phyloP scores from a whole-genome alignment of 2,329 filamentous ascomycete species.

The Lasiodiplodia theobromae region DNA sequence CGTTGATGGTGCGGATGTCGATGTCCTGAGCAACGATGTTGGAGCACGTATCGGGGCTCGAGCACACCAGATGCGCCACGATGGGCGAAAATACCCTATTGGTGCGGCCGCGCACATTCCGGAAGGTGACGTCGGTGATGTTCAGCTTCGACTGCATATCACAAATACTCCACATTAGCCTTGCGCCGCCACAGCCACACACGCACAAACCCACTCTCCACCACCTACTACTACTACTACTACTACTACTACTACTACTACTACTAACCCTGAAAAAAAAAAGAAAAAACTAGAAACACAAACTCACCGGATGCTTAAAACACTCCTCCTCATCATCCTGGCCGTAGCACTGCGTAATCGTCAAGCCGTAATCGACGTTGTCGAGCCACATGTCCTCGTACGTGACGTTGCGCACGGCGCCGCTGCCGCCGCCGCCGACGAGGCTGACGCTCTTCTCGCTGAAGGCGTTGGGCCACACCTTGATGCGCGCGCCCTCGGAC shows the following conservation, averaged over 20 bases:
- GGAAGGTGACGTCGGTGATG: conserved; percentile 63
- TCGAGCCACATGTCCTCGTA: conserved; percentile 67
- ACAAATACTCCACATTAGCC: conserved; percentile 36
- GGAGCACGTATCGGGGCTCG: conserved; percentile 53
- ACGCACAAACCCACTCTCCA: background rate
- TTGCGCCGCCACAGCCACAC: conserved; percentile 44
- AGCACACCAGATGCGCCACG: conserved; percentile 53
- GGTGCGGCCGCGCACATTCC: conserved; percentile 64
- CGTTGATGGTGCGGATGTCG: conserved; percentile 53
- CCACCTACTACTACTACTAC: too few species aligned
- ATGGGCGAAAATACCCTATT: conserved; percentile 51
- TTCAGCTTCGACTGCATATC: conserved; percentile 59
- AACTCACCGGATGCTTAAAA: conserved; percentile 18
- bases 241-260: too few species aligned
- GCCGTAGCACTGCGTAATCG: conserved; percentile 70
- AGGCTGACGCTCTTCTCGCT: conserved; percentile 53
- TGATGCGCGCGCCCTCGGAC: conserved; percentile 72
- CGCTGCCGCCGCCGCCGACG: conserved; percentile 37
- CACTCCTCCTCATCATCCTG: conserved; percentile 62
- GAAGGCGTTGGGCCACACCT: conserved; percentile 73
- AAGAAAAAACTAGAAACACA: background rate
- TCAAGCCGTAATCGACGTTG: conserved; percentile 71
- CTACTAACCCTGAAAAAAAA: too few species aligned
- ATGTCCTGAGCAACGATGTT: conserved; percentile 64
- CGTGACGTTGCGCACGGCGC: conserved; percentile 70